phyloP scores from a whole-genome alignment of 176 grass and related monocot species.

The Panicum miliaceum region DNA sequence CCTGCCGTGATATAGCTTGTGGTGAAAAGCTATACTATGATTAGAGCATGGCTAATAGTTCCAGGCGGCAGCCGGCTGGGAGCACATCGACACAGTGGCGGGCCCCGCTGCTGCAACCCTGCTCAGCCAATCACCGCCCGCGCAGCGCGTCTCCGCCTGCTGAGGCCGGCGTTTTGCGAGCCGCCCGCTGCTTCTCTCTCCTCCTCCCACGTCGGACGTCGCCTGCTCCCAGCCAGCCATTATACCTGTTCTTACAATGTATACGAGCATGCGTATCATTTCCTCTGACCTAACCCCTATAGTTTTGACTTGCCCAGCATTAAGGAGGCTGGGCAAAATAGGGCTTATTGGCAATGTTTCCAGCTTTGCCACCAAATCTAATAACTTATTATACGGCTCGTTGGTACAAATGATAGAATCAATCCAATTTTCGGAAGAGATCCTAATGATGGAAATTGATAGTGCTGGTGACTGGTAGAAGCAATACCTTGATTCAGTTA shows the following conservation, averaged over 20 bases:
- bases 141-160: too few species aligned
- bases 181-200: too few species aligned
- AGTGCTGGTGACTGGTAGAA: conserved; percentile 25
- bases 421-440: conserved; percentile 36
- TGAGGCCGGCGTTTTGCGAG: too few species aligned
- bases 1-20: conserved; percentile 80
- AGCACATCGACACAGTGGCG: too few species aligned
- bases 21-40: conserved; percentile 96
- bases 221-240: too few species aligned
- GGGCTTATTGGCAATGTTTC: conserved; percentile 47
- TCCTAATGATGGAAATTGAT: conserved; percentile 31
- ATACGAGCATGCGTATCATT: conserved; percentile 87
- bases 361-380: conserved; percentile 43
- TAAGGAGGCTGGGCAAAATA: conserved; percentile 34
- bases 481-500: conserved; percentile 2
- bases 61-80: too few species aligned
- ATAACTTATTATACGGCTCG: conserved; percentile 35
- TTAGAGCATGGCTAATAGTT: too few species aligned
- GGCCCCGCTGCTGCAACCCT: too few species aligned
- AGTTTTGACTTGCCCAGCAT: conserved; percentile 38
- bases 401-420: conserved; percentile 25
- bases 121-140: too few species aligned
- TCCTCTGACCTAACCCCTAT: conserved; percentile 50
- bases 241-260: too few species aligned
- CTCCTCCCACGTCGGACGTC: too few species aligned